Base-by-base conservation (phyloP, 1,284 basidiomycete genomes). In the Leccinum subspadiceum region DNA sequence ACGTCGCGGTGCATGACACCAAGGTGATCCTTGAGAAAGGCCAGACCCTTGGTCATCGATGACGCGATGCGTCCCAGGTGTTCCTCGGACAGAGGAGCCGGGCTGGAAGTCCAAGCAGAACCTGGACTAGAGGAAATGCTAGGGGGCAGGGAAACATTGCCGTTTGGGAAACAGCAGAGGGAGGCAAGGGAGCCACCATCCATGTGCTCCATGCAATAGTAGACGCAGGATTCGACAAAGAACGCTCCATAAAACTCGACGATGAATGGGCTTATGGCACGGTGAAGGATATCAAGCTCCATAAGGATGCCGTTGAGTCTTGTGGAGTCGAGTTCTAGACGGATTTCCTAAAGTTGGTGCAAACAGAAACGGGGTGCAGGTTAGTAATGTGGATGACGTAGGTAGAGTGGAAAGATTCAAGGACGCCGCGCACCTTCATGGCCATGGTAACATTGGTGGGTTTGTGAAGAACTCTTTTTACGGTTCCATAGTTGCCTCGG, bases 181-280 rank as follows among this genome's bases (percentile, higher is more conserved):
- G 93, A 94, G 74, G 98, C 96, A 53, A 99, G 81, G 59, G 89
- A 92, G 15, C 96, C 94, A 2, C 93, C 94, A 71, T 99, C 95
- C 96, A 99, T 98, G 77, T 90, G 94, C 79, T 99, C 96, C 95
- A 99, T 98, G 78, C 96, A 98, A 76, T 98, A 98, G 77, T 98
- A 98, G 39, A 99, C 96, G 75, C 93, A 99, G 24, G 91, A 93
- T 75, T 99, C 96, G 75, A 98, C 95, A 75, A 98, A 98, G 80
- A 99, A 99, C 2, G 96, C 96, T 50, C 96, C 96, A 75, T 97
- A 98, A 69, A 99, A 99, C 67, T 98, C 96, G 71, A 99, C 93
- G 65, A 99, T 98, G 73, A 94, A 89, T 5, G 91, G 90, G 12
- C 92, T 88, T 26, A 90, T 84, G 3, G 96, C 96, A 33, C 95